These are phyloP conservation scores for Talaromyces sp. DNA, from an alignment of 2,329 filamentous ascomycete genomes.

Conservation along the genomic window DNA sequence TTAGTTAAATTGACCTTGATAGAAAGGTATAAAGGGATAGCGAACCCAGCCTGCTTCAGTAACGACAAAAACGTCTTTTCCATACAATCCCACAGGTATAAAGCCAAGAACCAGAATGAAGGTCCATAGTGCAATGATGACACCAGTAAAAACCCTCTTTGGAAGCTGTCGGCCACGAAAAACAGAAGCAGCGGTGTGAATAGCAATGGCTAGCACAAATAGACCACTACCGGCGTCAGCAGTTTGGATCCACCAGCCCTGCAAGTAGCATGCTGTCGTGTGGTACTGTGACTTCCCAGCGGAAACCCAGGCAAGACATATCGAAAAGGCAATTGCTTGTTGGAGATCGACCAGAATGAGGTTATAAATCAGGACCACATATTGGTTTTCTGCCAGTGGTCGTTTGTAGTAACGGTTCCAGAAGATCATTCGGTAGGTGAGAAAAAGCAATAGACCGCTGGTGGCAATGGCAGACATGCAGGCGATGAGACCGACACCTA, in stretches of 20 bases:
- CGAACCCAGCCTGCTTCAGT: slow-evolving; percentile 46
- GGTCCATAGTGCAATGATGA: slow-evolving; percentile 42
- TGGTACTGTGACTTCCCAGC: slow-evolving; percentile 39
- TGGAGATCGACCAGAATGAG: slow-evolving; percentile 46
- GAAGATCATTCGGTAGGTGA: slow-evolving; percentile 46
- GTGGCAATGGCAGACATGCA: neutral
- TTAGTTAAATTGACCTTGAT: neutral
- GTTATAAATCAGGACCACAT: slow-evolving; percentile 47
- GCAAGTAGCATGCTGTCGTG: slow-evolving; percentile 42
- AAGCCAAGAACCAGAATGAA: slow-evolving; percentile 42
- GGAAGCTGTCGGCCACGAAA: slow-evolving; percentile 43
- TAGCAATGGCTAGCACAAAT: slow-evolving; percentile 48
- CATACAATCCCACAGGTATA: slow-evolving; percentile 39
- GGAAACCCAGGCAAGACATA: slow-evolving; percentile 43
- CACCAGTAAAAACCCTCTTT: slow-evolving; percentile 37
- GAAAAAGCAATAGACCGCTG: slow-evolving; percentile 31
- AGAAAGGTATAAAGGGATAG: slow-evolving; percentile 6
- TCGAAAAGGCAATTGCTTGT: slow-evolving; percentile 43
- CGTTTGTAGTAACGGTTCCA: slow-evolving; percentile 44
- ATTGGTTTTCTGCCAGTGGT: slow-evolving; percentile 51
- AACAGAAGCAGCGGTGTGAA: slow-evolving; percentile 48
- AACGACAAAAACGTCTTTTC: slow-evolving; percentile 39
- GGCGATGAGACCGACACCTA: neutral
- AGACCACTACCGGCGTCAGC: slow-evolving; percentile 48
- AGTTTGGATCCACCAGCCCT: slow-evolving; percentile 48